phyloP scores from a whole-genome alignment of 2,329 filamentous ascomycete species.

The Exserohilum turcica region DNA sequence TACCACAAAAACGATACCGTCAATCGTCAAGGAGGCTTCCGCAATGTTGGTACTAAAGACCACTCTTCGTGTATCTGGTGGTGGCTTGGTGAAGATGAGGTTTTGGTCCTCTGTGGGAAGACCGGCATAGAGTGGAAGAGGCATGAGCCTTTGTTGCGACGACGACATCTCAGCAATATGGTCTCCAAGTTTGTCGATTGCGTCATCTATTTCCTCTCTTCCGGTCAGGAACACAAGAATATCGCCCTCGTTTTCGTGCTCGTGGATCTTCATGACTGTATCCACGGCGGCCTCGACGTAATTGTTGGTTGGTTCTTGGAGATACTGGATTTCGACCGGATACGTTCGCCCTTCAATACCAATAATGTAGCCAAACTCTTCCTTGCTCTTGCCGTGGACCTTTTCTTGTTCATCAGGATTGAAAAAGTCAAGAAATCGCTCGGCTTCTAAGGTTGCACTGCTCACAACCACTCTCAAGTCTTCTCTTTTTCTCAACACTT shows the following conservation, averaged over 20 bases:
- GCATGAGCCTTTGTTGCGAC: slow-evolving; percentile 64
- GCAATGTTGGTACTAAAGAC: slow-evolving; percentile 95
- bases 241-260: slow-evolving; percentile 78
- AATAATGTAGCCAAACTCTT: slow-evolving; percentile 68
- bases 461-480: slow-evolving; percentile 89
- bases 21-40: slow-evolving; percentile 92
- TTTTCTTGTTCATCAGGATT: slow-evolving; percentile 50
- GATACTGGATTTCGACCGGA: slow-evolving; percentile 84
- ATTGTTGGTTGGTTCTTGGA: slow-evolving; percentile 77
- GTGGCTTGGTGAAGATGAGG: slow-evolving; percentile 86
- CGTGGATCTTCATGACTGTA: slow-evolving; percentile 86
- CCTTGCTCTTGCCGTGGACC: slow-evolving; percentile 46
- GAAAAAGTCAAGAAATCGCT: slow-evolving; percentile 84
- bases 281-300: slow-evolving; percentile 84
- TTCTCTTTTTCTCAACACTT: slow-evolving; percentile 78
- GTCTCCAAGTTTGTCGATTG: slow-evolving; percentile 79
- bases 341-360: slow-evolving; percentile 87
- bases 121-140: slow-evolving; percentile 86
- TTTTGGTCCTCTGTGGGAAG: slow-evolving; percentile 90
- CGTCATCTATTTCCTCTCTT: slow-evolving; percentile 86
- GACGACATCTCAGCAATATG: slow-evolving; percentile 67
- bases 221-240: slow-evolving; percentile 92
- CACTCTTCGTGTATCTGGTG: slow-evolving; percentile 83
- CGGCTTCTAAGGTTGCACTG: slow-evolving; percentile 90
- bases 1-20: slow-evolving; percentile 87